These are phyloP conservation scores for Cordyceps militaris DNA, from an alignment of 2,329 filamentous ascomycete species.

Conservation along the genomic window DNA sequence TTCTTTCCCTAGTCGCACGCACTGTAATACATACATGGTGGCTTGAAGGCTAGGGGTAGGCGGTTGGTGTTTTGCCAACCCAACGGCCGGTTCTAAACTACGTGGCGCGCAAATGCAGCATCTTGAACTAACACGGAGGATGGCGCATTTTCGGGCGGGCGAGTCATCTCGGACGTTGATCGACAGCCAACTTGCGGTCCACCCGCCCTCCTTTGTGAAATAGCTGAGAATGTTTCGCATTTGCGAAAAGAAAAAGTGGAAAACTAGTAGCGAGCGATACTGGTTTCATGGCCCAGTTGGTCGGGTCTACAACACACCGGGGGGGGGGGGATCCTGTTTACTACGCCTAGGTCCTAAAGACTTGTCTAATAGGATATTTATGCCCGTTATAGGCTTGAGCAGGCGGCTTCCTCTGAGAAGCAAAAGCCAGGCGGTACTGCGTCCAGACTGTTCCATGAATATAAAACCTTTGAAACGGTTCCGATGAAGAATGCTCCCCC, in stretches of 20 bases:
- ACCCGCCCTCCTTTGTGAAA: not conserved
- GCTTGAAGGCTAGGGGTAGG: not conserved
- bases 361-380: too few relatives aligned
- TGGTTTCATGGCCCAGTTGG: too few relatives aligned
- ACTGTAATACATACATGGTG: not conserved
- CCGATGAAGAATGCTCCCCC: not conserved
- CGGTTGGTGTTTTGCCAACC: too few relatives aligned
- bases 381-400: not conserved
- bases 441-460: not conserved
- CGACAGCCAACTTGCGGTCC: not conserved
- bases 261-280: too few relatives aligned
- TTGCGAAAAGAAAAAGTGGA: not conserved
- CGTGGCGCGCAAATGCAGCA: not conserved
- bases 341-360: too few relatives aligned
- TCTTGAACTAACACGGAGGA: not conserved
- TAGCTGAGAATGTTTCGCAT: not conserved
- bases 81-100: not conserved
- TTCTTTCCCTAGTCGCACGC: not conserved
- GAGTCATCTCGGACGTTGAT: not conserved
- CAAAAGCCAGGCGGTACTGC: not conserved
- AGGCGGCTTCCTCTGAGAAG: not conserved
- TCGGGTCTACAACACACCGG: too few relatives aligned
- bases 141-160: not conserved
- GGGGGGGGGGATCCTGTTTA: too few relatives aligned
- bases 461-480: not conserved